Base-by-base conservation (phyloP, 2,329 filamentous ascomycete species). In the Cercospora sojina region DNA sequence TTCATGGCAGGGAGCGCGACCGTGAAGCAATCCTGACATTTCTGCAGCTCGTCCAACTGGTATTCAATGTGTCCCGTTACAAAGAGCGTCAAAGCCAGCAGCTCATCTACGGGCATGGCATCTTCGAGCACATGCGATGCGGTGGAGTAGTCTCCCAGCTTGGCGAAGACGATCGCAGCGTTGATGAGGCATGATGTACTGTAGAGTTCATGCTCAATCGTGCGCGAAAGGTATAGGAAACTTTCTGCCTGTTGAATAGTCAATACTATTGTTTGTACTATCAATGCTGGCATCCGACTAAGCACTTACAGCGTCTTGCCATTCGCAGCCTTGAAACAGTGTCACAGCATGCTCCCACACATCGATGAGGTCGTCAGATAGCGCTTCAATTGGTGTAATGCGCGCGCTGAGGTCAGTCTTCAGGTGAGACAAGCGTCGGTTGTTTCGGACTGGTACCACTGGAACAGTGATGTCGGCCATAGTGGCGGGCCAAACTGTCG, bases 311-410 rank as follows among this genome's bases (percentile, higher is more conserved):
- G 77, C 70, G n/a, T 68, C 68, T 56, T 74, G 69, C 74, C 74
- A 77, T 55, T 77, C 76, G 64, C 72, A 76, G 47, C 65, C 70
- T 43, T 77, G 69, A 65, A 74, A 76, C 1, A 78, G 70, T 5
- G 73, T 67, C 12, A 69, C 68, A 13, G 75, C 76, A 49, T 78
- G 76, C 51, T 78, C 74, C 77, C 77, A 78, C n/a, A 76, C 49
- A 69, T 76, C 72, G 51, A 74, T 57, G 3, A 70, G 68, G 25
- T 71, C 64, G 64, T 68, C 60, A 51, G 69, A 59, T 9, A 70
- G 47, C 29, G 35, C 60, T 25, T 35, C 47, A 4, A 20, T 20
- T 5, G 47, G 9, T 56, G 60, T 32, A 9, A 20, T 49, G 31
- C 18, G 31, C 35, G 57, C 23, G n/a, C 55, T 29, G 13, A 49